Evolutionary conservation across 305 asterid genomes (phyloP).

Genomic region (Coffea humblotiana): DNA sequence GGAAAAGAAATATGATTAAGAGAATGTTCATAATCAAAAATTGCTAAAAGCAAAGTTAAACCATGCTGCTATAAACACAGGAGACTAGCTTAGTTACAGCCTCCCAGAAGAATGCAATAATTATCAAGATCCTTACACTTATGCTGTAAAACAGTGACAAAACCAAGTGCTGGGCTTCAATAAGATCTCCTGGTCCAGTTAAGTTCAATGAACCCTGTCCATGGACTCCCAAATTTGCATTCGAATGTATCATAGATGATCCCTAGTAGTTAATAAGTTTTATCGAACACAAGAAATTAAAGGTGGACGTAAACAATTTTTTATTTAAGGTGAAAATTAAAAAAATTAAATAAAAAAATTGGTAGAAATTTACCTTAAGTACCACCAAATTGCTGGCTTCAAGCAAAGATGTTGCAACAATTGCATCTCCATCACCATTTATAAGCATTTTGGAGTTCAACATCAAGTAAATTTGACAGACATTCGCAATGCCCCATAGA

Average conservation of each 20-base stretch:
- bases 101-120: constrained; percentile 17
- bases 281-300: constrained; percentile 11
- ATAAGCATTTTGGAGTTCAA: constrained; percentile 77
- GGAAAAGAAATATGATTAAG: not conserved
- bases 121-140: constrained; percentile 53
- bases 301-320: constrained; percentile 9
- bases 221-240: constrained; percentile 84
- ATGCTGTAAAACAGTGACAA: constrained; percentile 82
- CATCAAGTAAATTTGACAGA: constrained; percentile 93
- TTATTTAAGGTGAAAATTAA: not conserved
- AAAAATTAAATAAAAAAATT: too few relatives aligned
- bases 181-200: constrained; percentile 82
- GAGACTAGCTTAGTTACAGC: too few relatives aligned
- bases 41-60: not conserved
- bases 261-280: constrained; percentile 47
- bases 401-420: constrained; percentile 78
- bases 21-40: not conserved
- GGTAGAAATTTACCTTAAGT: constrained; percentile 62
- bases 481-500: constrained; percentile 91
- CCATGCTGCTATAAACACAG: not conserved
- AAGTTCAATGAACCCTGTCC: constrained; percentile 95
- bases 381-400: constrained; percentile 91
- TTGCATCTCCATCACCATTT: constrained; percentile 68
- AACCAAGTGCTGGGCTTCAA: constrained; percentile 91
- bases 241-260: constrained; percentile 82